Evolutionary conservation across 106 monocot genomes (phyloP).

Genomic region (Dioscorea alata): DNA sequence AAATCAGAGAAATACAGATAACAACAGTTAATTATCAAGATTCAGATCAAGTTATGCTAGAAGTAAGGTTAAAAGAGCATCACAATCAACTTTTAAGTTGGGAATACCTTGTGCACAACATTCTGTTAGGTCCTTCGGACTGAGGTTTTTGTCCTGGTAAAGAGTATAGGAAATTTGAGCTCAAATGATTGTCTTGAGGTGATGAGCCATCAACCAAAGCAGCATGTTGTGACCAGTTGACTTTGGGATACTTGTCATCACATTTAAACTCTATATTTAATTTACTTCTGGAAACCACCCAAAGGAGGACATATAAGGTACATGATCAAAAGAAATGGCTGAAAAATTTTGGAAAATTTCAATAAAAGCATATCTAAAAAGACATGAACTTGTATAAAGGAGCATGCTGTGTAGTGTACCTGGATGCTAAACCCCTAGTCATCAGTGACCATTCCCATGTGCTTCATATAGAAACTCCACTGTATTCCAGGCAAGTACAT

Average conservation of each 20-base stretch:
- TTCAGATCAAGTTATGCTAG: no score
- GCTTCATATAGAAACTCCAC: neutral
- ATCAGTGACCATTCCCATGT: constrained; percentile 12
- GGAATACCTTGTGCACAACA: constrained; percentile 40
- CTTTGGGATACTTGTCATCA: constrained; percentile 39
- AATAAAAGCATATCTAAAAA: neutral
- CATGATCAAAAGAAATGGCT: neutral
- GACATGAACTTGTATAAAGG: neutral
- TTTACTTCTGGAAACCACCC: constrained; percentile 8
- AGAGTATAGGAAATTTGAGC: constrained; percentile 62
- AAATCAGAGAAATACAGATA: no score
- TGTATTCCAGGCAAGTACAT: neutral
- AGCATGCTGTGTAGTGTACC: constrained; percentile 1
- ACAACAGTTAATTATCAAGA: no score
- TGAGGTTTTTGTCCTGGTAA: constrained; percentile 57
- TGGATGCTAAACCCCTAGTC: constrained; percentile 16
- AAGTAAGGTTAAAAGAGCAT: no score
- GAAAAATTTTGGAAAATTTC: neutral
- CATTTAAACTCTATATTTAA: constrained; percentile 1
- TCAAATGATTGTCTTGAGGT: constrained; percentile 59
- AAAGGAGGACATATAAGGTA: constrained; percentile 1
- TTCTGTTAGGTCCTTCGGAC: constrained; percentile 19
- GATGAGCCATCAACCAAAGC: constrained; percentile 37
- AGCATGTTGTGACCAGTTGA: constrained; percentile 66
- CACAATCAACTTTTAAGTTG: no score